Evolutionary conservation across 2,329 filamentous ascomycete genomes (phyloP).

Genomic region (Lasiodiplodia hormozganensis): DNA sequence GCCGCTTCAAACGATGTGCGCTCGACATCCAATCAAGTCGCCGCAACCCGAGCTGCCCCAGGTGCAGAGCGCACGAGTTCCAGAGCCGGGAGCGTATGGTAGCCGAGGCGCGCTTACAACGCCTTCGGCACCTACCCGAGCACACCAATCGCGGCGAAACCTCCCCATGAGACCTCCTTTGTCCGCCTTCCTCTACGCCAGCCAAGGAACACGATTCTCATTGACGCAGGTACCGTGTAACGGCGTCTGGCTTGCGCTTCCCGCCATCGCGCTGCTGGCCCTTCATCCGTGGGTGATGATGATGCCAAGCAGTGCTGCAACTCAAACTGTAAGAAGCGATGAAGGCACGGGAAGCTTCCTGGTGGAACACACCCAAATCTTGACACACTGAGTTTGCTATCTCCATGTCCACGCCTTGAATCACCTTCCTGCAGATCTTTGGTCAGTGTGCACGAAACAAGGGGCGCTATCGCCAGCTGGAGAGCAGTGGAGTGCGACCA

Average conservation of each 20-base stretch:
- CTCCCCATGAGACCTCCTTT: background rate
- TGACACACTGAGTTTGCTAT: background rate
- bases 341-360: background rate
- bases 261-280: background rate
- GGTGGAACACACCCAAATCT: background rate
- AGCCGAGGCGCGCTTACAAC: constrained; percentile 21
- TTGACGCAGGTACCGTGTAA: constrained; percentile 20
- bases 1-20: constrained; percentile 5
- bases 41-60: constrained; percentile 19
- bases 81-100: constrained; percentile 8
- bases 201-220: background rate
- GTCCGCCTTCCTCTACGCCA: background rate
- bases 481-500: background rate
- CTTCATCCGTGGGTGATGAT: background rate
- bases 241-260: background rate
- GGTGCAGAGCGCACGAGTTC: constrained; percentile 4
- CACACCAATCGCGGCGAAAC: background rate
- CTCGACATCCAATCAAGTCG: background rate
- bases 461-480: background rate
- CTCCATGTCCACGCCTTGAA: background rate
- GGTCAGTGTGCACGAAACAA: background rate
- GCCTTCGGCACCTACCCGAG: constrained; percentile 13
- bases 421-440: constrained; percentile 1
- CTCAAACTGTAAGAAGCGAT: background rate
- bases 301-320: background rate